Evolutionary conservation across 805 yeast species (phyloP), one percentile per base, ranked within the genome.

Genomic region (Candida succiphila): DNA sequence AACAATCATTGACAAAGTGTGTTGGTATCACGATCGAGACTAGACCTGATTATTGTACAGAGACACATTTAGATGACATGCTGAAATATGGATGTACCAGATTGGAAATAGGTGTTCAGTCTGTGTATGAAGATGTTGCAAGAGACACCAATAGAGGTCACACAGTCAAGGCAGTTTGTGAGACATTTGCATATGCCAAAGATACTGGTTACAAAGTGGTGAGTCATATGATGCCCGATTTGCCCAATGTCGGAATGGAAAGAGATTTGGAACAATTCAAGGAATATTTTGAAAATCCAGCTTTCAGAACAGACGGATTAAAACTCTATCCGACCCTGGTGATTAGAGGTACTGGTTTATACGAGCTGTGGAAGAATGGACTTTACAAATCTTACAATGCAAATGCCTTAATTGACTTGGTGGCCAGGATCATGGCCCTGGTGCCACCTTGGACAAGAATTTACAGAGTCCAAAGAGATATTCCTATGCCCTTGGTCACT

Each of bases 371-470:
- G 98, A 92, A 92, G 54, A 83, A 85, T 30, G 98, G 97, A 4
- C 70, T 85, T 40, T 92, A 92, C 62, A 82, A 83, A 59, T 86
- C 96, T 2, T 92, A 92, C 56, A 85, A 88, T 51, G 96, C 97
- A 26, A 86, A 87, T 50, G 95, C 89, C 7, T 66, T 92, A 46
- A 83, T 92, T 31, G 98, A 92, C 56, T 66, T 92, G 39, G 96
- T 92, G 32, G 98, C 98, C 1, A 74, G 97, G 50, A 89, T 92
- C 34, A 63, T 92, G 66, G 96, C 97, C 0, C 66, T 92, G 37
- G 97, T 92, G 5, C 98, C 98, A 18, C 98, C 98, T 4, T 92
- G 98, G 98, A 92, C 98, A 3, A 78, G 98, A 61, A 92, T 92
- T 47, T 92, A 92, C 58, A 78, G 98, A 58, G 98, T 92, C 17